Evolutionary conservation across 2,329 filamentous ascomycete genomes (phyloP).

Genomic region (Nannizziopsis arthrosporioides): DNA sequence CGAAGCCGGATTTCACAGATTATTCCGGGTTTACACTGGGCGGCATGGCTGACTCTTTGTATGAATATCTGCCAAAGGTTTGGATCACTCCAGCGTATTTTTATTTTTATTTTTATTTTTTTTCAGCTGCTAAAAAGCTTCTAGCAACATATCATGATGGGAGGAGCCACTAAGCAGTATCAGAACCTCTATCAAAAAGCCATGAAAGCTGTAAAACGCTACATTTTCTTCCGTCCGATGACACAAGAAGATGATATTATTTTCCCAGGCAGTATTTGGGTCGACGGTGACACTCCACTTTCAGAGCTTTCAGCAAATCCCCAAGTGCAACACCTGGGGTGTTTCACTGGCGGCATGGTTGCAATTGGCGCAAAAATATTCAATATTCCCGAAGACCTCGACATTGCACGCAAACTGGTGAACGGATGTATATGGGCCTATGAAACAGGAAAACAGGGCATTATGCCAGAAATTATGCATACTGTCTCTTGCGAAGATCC

Average conservation of each 20-base stretch:
- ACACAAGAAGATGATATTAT: constrained; percentile 58
- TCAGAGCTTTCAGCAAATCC: constrained; percentile 25
- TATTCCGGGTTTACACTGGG: constrained; percentile 41
- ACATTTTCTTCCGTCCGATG: constrained; percentile 70
- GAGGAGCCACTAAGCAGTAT: constrained; percentile 55
- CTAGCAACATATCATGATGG: constrained; percentile 51
- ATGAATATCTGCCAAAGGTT: constrained; percentile 52
- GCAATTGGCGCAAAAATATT: constrained; percentile 44
- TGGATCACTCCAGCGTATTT: constrained; percentile 21
- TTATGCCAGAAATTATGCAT: constrained; percentile 44
- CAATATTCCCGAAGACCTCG: constrained; percentile 38
- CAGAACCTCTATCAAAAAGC: constrained; percentile 58
- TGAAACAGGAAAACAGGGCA: constrained; percentile 37
- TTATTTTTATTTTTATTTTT: too few species aligned
- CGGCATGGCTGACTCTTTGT: constrained; percentile 45
- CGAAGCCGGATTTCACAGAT: constrained; percentile 18
- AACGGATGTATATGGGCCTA: constrained; percentile 48
- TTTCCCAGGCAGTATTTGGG: constrained; percentile 49
- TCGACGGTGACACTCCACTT: constrained; percentile 25
- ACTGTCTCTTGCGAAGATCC: constrained; percentile 30
- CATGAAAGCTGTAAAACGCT: constrained; percentile 55
- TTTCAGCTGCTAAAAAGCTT: background rate
- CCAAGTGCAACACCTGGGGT: constrained; percentile 41
- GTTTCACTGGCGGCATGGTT: constrained; percentile 47
- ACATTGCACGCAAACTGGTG: constrained; percentile 40